Conservation (phyloP, 2,329 filamentous ascomycete species). For the Fonsecaea multimorphosa region DNA sequence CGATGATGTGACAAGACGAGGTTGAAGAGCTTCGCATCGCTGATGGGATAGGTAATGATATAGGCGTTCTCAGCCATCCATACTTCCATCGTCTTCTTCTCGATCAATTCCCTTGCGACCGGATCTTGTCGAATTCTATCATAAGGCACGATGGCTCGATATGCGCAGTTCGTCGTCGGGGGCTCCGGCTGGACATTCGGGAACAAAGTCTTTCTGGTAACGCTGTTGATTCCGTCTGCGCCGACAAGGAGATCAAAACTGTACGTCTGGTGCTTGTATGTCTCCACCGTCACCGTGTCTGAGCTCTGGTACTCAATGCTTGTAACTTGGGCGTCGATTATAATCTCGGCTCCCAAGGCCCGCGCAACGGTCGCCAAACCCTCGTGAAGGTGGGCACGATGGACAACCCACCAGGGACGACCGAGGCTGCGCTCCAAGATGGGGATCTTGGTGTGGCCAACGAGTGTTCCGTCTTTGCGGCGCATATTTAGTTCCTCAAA, state of each 20-base stretch:
- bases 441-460: constrained; percentile 17
- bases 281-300: constrained; percentile 31
- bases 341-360: constrained; percentile 47
- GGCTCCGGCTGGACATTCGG: constrained; percentile 49
- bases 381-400: constrained; percentile 55
- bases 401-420: constrained; percentile 35
- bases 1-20: constrained; percentile 54
- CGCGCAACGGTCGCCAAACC: constrained; percentile 50
- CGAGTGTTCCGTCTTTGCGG: constrained; percentile 39
- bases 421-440: constrained; percentile 19
- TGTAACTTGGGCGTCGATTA: constrained; percentile 47
- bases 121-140: constrained; percentile 51
- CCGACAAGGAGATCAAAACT: constrained; percentile 48
- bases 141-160: constrained; percentile 53
- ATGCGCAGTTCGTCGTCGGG: constrained; percentile 53
- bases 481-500: constrained; percentile 47
- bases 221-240: constrained; percentile 52
- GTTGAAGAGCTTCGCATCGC: constrained; percentile 52
- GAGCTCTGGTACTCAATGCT: constrained; percentile 35
- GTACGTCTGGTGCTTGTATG: constrained; percentile 37
- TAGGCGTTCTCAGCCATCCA: constrained; percentile 51
- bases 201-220: constrained; percentile 49
- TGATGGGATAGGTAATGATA: constrained; percentile 56
- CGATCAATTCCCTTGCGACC: constrained; percentile 47
- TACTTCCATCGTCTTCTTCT: constrained; percentile 54